Base-by-base conservation (phyloP, 2,329 filamentous ascomycete species). In the Epichloe elymi region DNA sequence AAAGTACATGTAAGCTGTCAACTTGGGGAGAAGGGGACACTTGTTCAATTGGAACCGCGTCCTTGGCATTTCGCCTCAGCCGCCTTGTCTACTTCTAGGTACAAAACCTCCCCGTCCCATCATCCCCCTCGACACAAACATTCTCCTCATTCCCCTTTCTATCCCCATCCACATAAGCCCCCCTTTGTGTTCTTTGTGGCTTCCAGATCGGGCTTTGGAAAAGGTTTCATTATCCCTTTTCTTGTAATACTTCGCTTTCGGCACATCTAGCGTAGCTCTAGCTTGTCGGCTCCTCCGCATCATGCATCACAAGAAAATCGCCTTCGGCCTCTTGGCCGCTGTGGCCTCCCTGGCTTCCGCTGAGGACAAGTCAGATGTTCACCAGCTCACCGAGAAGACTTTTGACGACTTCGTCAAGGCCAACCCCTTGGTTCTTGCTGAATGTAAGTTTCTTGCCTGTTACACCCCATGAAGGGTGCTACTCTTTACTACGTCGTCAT, bases 381-480 rank as follows among this genome's bases (percentile, higher is more conserved):
- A 81, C 62, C 81, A 88, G 60, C 76, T 98, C 58, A 94, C 86
- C 70, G 83, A 84, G 69, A 88, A 91, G 65, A 88, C 79, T 58
- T 98, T 98, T 69, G 78, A 86, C 60, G 79, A 83, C 55, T 98
- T 96, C 70, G 74, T 98, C 65, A 85, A 85, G 68, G 72, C 82
- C 61, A 86, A 97, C 69, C 83, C 88, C 61, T 79, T 98, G 52
- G 91, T 96, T 51, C 83, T 98, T 55, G 89, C 89, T 61, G 90
- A 98, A 75, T 98, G 87, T 91, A 76, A 72, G 85, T 73, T 40
- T n/a, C n/a, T n/a, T 44, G 50, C 38, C 15, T 30, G 30, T 11
- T 30, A 30, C 30, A 10, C 30, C 3, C 30, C 30, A 30, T 11
- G 30, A 4, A 30, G 10, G 30, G 10, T 30, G 30, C 30, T 11